phyloP scores from a whole-genome alignment of 2,329 filamentous ascomycete species.

The Talaromyces sp. region DNA sequence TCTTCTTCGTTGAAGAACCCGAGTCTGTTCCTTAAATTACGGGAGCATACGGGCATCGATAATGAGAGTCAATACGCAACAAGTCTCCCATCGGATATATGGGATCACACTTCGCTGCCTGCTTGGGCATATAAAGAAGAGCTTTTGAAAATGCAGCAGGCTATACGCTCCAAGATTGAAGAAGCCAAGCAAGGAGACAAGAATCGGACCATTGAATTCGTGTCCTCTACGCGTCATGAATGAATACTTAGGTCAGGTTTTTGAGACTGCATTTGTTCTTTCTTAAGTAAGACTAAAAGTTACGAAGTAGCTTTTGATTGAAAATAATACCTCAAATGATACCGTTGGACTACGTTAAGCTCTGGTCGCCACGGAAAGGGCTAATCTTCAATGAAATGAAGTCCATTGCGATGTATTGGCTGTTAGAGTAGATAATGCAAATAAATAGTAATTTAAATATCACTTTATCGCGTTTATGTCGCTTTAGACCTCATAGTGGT shows the following conservation, averaged over 20 bases:
- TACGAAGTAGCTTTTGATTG: neutral
- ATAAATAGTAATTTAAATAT: no score
- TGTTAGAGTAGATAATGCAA: neutral
- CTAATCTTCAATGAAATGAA: no score
- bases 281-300: neutral
- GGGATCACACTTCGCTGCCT: conserved; percentile 40
- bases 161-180: conserved; percentile 32
- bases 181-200: conserved; percentile 33
- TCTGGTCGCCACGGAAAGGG: neutral
- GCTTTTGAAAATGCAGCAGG: conserved; percentile 43
- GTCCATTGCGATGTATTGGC: no score
- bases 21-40: conserved; percentile 54
- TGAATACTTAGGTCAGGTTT: neutral
- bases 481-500: neutral
- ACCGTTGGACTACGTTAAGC: neutral
- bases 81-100: conserved; percentile 43
- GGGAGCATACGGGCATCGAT: conserved; percentile 56
- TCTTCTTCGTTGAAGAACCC: conserved; percentile 60
- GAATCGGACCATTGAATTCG: conserved; percentile 43
- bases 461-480: no score
- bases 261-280: neutral
- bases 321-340: neutral
- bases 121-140: conserved; percentile 48
- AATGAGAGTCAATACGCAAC: conserved; percentile 54
- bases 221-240: conserved; percentile 23